Base-by-base conservation (phyloP, 495 filamentous ascomycete species). In the Penicillium chermesinum region DNA sequence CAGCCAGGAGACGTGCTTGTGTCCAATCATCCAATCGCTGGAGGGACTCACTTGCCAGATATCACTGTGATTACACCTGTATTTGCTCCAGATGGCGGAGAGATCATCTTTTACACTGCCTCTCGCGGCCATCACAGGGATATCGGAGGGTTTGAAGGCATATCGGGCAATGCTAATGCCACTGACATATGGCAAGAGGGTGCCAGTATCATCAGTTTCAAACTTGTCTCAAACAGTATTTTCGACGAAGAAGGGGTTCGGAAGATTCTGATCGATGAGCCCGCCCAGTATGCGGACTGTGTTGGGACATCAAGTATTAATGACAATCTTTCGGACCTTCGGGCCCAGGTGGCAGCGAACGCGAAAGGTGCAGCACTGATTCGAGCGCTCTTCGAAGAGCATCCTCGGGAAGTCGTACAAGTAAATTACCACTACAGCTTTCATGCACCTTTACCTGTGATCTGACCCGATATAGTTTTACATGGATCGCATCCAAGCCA, bases 281-380 rank as follows among this genome's bases (percentile, higher is more conserved):
- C 91, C 7, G 89, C 86, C 1, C 70, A 84, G 45, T 87, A 86
- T 55, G 84, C 89, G 2, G 88, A 85, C 7, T 96, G 91, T 72
- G 88, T 83, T 56, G 93, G 91, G 2, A 95, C 91, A 2, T 72
- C 93, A 42, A 91, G 89, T 59, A 70, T 96, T 1, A 82, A 80
- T 13, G 93, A 98, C 59, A 98, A 98, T 59, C 73, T 98, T 66
- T 93, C 91, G 55, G 93, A 98, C 62, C 78, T 98, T 15, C 91
- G 94, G 64, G 93, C 93, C 1, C 90, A 96, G 56, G 84, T 96
- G 15, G 93, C 93, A 3, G 89, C 91, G 6, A 97, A 98, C 61
- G 85, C 95, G 59, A 95, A 95, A 58, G 93, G 93, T 16, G 96
- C 96, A 51, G 89, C 81, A 40, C 78, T 98, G 22, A 95, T 97